Evolutionary conservation across 176 grass and related monocot species (phyloP).

Genomic region (Bolboschoenus planiculmis): DNA sequence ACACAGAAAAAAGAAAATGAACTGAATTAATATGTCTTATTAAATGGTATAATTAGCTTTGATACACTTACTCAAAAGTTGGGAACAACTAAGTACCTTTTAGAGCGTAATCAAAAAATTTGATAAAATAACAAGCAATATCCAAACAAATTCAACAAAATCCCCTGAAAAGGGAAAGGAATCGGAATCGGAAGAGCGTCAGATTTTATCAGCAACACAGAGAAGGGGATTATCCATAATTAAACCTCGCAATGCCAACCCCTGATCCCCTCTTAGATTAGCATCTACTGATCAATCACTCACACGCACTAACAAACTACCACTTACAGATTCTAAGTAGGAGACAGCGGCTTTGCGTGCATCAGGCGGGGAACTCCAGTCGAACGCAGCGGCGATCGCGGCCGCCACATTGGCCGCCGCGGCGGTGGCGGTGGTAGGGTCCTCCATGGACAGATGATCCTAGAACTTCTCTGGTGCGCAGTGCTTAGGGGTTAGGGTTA

Average conservation of each 20-base stretch:
- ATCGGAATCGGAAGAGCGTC: no score
- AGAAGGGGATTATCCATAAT: not conserved
- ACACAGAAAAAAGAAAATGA: not conserved
- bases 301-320: not conserved
- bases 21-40: not conserved
- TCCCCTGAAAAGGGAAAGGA: not conserved
- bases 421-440: slow-evolving; percentile 25
- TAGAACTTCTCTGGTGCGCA: slow-evolving; percentile 20
- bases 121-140: not conserved
- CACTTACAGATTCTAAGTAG: slow-evolving; percentile 79
- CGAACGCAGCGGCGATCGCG: slow-evolving; percentile 75
- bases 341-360: slow-evolving; percentile 63
- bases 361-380: slow-evolving; percentile 77
- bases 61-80: not conserved
- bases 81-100: not conserved
- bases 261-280: not conserved
- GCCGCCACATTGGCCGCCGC: slow-evolving; percentile 35
- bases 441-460: slow-evolving; percentile 44
- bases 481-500: slow-evolving; percentile 30
- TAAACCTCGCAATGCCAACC: not conserved
- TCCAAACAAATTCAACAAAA: not conserved
- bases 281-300: not conserved
- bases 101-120: not conserved
- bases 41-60: not conserved
- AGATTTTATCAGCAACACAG: not conserved